Percentiles rank a stretch among this genome's conserved stretches.
These are phyloP conservation scores for Emiliania huxleyi DNA, from an alignment of 78 protist species.

Conservation along the genomic window DNA sequence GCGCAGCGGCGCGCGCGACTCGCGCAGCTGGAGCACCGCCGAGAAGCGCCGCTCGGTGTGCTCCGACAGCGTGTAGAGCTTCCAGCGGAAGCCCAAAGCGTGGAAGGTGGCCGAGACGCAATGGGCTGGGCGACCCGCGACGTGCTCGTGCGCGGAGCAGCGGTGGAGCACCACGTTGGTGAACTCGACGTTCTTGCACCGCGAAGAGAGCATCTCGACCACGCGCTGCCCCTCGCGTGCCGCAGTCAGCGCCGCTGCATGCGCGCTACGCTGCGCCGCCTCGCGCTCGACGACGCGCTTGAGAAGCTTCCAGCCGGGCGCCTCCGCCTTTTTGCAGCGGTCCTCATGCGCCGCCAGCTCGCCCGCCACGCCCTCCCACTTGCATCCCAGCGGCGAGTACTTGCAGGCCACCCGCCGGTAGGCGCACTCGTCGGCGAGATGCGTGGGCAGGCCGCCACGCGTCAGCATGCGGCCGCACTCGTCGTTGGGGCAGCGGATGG, in stretches of 20 bases:
- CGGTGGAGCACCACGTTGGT: neutral
- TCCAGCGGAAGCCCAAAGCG: neutral
- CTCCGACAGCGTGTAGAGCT: neutral
- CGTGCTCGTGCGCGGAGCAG: neutral
- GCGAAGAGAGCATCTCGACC: neutral
- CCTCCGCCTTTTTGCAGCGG: neutral
- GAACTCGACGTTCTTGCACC: neutral
- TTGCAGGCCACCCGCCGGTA: neutral
- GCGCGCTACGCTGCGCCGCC: neutral
- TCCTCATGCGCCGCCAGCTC: neutral
- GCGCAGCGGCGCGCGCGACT: slow-evolving; percentile 2
- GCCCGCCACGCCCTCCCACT: neutral
- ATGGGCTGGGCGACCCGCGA: neutral
- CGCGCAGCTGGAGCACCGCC: neutral
- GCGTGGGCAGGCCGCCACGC: neutral
- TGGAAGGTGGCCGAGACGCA: neutral
- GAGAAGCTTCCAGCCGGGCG: slow-evolving; percentile 16
- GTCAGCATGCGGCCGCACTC: neutral
- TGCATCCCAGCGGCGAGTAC: neutral
- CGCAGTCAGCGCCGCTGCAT: neutral
- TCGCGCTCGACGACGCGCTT: neutral
- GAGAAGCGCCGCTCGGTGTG: neutral
- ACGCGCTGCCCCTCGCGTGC: neutral
- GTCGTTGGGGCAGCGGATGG: neutral
- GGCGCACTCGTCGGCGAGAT: neutral